Base-by-base conservation (phyloP, 345 rosid species). In the Mallotus nudiflorus region DNA sequence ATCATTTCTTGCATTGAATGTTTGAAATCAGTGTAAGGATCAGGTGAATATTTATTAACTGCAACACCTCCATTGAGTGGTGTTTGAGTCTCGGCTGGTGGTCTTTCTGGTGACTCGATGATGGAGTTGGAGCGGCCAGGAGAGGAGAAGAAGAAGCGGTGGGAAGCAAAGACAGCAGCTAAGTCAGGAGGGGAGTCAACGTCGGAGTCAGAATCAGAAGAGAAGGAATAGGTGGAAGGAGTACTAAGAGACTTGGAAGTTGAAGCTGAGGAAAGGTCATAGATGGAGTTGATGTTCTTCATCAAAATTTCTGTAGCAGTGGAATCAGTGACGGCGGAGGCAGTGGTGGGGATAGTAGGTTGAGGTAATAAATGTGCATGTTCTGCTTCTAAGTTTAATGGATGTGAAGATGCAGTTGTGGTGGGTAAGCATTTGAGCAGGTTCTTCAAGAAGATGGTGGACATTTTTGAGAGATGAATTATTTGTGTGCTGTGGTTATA, bases 1-100 rank as follows among this genome's bases (percentile, higher is more conserved):
- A 94, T 84, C 98, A 94, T 94, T 75, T 90, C 97, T 57, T 77
- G 83, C 97, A 91, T 94, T 53, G 97, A 94, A n/a, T 64, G n/a
- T 39, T 84, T 82, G 51, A 94, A 94, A 69, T 94, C 98, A 11
- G 55, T 57, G 78, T 86, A 86, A 22, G 97, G 98, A 73, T 91
- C 92, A 44, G 89, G 85, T 1, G 98, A 91, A 69, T 71, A 86
- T 46, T 85, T 91, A 77, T 65, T 83, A 6, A 88, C 81, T 24
- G 89, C 92, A 53, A 76, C 79, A 22, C 91, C 92, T 22, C 93
- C 90, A 31, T 59, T 53, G n/a, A 78, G 24, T 9, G 71, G 74
- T 0, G 70, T 11, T 11, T 1, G 61, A 22, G 22, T 33, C 72
- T 19, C 58, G 28, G 19, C 37, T 11, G 62, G 12, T 9, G 2